Evolutionary conservation across 2,329 filamentous ascomycete genomes (phyloP).

Genomic region (Corinectria fuckeliana): DNA sequence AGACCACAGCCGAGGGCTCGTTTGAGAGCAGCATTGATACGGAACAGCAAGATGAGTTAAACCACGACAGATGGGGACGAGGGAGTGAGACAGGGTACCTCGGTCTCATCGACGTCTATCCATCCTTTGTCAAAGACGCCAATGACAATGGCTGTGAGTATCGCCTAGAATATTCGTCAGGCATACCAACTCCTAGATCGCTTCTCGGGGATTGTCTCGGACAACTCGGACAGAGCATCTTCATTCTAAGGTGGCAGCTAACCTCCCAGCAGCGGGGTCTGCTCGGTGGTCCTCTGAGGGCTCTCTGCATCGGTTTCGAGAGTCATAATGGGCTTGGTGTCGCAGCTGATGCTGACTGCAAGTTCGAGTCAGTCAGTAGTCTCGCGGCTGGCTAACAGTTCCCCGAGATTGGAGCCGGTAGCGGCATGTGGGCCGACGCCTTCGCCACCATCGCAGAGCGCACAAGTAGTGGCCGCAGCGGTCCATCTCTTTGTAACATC

Average conservation of each 20-base stretch:
- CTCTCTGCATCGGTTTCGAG: background rate
- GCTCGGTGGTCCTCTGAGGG: background rate
- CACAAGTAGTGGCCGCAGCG: slow-evolving; percentile 18
- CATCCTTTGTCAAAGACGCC: slow-evolving; percentile 53
- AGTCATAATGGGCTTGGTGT: background rate
- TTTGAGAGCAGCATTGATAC: slow-evolving; percentile 51
- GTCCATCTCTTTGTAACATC: slow-evolving; percentile 48
- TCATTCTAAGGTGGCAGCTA: background rate
- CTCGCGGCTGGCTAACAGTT: background rate
- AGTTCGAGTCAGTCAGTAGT: background rate
- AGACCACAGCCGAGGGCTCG: slow-evolving; percentile 53
- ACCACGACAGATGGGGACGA: background rate
- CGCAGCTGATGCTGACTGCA: background rate
- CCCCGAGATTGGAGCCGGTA: slow-evolving; percentile 66
- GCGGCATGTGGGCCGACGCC: slow-evolving; percentile 65
- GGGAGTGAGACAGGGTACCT: slow-evolving; percentile 34
- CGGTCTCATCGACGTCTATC: slow-evolving; percentile 49
- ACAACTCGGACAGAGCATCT: background rate
- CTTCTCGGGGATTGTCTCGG: background rate
- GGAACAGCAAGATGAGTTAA: slow-evolving; percentile 44
- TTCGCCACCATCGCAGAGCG: slow-evolving; percentile 46
- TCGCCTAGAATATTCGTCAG: slow-evolving; percentile 47
- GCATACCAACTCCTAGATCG: slow-evolving; percentile 16
- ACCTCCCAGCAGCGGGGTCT: background rate
- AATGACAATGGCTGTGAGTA: slow-evolving; percentile 42